Conservation (phyloP, 192 early-diverging fungal species). For the Polychytrium aggregatum region DNA sequence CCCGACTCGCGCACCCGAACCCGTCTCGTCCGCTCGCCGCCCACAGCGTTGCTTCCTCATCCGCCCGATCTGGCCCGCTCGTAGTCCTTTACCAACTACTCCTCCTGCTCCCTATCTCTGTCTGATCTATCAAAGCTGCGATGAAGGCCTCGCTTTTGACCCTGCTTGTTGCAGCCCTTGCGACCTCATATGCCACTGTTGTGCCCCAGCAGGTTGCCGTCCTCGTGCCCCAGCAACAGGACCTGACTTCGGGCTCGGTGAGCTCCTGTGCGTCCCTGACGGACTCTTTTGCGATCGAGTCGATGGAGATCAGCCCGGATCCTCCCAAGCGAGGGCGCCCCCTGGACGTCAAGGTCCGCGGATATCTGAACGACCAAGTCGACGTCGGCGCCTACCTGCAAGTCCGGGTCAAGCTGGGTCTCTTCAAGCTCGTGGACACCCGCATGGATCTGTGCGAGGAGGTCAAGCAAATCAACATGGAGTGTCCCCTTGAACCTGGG, state of each 20-base stretch:
- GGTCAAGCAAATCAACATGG: constrained; percentile 19
- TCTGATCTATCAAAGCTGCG: too few relatives aligned
- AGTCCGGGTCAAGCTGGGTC: constrained; percentile 31
- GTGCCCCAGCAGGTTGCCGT: background rate
- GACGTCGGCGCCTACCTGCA: constrained; percentile 26
- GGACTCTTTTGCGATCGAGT: constrained; percentile 23
- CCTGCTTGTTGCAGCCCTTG: background rate
- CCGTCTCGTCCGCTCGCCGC: too few relatives aligned
- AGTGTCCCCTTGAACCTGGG: constrained; percentile 39
- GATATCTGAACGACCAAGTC: constrained; percentile 20
- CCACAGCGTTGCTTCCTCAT: too few relatives aligned
- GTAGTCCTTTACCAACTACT: too few relatives aligned
- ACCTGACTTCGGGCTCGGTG: constrained; percentile 9
- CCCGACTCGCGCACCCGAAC: too few relatives aligned
- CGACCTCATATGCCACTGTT: background rate
- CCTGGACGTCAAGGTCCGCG: constrained; percentile 24
- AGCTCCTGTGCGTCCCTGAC: constrained; percentile 9
- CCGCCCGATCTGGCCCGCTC: too few relatives aligned
- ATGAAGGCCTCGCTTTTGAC: background rate
- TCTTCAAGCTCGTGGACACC: constrained; percentile 34
- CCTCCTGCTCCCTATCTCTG: too few relatives aligned
- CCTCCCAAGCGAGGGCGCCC: constrained; percentile 27
- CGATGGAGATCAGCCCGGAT: constrained; percentile 25
- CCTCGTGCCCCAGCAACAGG: background rate
- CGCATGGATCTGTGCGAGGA: constrained; percentile 30